Conservation (phyloP, 257 asterid species). For the Nicotiana otophora region DNA sequence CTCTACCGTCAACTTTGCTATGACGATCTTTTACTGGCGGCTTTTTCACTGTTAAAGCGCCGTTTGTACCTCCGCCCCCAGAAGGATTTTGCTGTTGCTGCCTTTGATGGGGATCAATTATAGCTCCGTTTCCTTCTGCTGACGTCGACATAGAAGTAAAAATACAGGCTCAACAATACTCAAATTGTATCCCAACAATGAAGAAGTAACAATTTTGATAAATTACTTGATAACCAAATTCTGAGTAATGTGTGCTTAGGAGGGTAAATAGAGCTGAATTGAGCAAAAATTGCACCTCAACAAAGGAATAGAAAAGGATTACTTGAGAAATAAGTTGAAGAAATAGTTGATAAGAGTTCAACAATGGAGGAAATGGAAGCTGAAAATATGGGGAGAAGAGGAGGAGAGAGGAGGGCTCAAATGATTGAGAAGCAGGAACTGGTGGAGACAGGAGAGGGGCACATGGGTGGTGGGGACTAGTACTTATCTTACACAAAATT, state of each 20-base stretch:
- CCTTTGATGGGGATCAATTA: conserved; percentile 10
- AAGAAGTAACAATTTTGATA: not conserved
- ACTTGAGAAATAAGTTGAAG: not conserved
- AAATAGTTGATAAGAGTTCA: not conserved
- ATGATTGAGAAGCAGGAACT: conserved; percentile 91
- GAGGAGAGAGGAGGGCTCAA: conserved; percentile 24
- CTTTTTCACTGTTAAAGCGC: conserved; percentile 47
- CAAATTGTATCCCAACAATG: not conserved
- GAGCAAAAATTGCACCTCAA: not conserved
- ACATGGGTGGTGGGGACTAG: conserved; percentile 92
- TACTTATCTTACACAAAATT: conserved; percentile 16
- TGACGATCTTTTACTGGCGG: conserved; percentile 97
- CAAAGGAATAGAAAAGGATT: not conserved
- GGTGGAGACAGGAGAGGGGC: conserved; percentile 96
- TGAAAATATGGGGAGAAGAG: not conserved
- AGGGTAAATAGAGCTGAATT: not conserved
- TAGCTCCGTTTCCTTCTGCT: not conserved
- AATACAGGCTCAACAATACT: not conserved
- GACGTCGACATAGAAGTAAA: conserved; percentile 17
- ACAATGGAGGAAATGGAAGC: not conserved
- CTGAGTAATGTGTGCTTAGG: no score
- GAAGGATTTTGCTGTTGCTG: conserved; percentile 22
- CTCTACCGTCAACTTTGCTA: conserved; percentile 94
- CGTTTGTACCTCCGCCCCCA: not conserved
- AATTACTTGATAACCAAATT: not conserved